Conservation (phyloP, 257 asterid species). For the Lithospermum erythrorhizon region DNA sequence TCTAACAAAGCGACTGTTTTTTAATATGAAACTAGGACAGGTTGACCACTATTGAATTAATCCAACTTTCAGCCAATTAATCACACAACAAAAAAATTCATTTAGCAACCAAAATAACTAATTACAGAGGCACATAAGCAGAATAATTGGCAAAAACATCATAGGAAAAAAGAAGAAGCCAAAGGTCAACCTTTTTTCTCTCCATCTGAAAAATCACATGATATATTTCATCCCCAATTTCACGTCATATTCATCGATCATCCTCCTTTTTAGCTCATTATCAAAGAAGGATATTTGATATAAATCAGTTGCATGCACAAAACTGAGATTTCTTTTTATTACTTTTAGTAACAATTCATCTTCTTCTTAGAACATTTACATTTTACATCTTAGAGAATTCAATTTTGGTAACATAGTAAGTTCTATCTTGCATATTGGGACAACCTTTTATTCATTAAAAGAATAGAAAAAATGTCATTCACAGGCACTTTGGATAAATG, state of each 20-base stretch:
- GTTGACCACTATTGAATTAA: too few relatives aligned
- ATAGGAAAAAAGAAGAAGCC: conserved; percentile 23
- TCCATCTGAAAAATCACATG: conserved; percentile 22
- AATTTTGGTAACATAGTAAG: too few relatives aligned
- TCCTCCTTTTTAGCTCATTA: conserved; percentile 20
- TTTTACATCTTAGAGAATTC: too few relatives aligned
- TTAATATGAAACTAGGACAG: too few relatives aligned
- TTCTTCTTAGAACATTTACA: background rate
- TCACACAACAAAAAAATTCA: background rate
- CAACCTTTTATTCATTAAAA: too few relatives aligned
- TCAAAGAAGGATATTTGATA: conserved; percentile 15
- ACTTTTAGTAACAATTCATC: conserved; percentile 21
- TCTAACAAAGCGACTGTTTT: too few relatives aligned
- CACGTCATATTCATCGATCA: conserved; percentile 16
- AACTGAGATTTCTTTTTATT: conserved; percentile 14
- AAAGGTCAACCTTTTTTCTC: conserved; percentile 34
- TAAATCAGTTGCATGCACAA: conserved; percentile 12
- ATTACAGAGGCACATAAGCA: background rate
- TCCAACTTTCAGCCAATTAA: background rate
- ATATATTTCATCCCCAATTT: conserved; percentile 17
- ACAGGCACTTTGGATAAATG: conserved; percentile 46
- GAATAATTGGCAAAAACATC: background rate
- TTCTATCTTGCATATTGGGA: too few relatives aligned
- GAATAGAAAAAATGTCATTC: conserved; percentile 21
- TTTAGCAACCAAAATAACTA: background rate